Evolutionary conservation across 164 flowering plant species (phyloP).

Genomic region (Aristolochia fimbriata): DNA sequence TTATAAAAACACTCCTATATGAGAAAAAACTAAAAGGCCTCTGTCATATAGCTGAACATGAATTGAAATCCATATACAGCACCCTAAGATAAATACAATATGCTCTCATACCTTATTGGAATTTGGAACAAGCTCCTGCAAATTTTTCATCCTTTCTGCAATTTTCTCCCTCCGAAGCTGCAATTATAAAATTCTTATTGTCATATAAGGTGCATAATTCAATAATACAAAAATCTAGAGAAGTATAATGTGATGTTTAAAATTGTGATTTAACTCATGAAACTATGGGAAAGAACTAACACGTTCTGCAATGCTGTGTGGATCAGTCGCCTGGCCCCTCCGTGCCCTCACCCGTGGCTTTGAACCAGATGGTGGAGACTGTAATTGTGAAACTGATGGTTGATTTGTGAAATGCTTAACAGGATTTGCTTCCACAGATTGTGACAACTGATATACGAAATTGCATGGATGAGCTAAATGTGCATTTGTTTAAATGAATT

Average conservation of each 20-base stretch:
- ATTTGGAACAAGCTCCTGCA: constrained; percentile 59
- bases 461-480: background rate
- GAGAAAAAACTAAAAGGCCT: background rate
- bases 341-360: constrained; percentile 43
- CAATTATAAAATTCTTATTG: background rate
- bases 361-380: constrained; percentile 7
- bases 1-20: background rate
- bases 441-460: constrained; percentile 6
- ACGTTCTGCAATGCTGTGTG: constrained; percentile 64
- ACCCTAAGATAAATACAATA: background rate
- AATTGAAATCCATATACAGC: too few species aligned
- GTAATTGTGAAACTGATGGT: constrained; percentile 15
- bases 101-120: constrained; percentile 34
- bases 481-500: background rate
- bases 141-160: constrained; percentile 52
- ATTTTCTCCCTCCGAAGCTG: constrained; percentile 62
- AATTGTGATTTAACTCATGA: background rate
- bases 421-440: constrained; percentile 13
- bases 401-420: constrained; percentile 9
- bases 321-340: constrained; percentile 63
- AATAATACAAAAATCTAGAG: background rate
- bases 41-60: background rate
- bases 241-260: background rate
- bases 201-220: background rate
- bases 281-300: constrained; percentile 15